These are phyloP conservation scores for Penicillium hesseltinei DNA, from an alignment of 2,329 filamentous ascomycete species.

Conservation along the genomic window DNA sequence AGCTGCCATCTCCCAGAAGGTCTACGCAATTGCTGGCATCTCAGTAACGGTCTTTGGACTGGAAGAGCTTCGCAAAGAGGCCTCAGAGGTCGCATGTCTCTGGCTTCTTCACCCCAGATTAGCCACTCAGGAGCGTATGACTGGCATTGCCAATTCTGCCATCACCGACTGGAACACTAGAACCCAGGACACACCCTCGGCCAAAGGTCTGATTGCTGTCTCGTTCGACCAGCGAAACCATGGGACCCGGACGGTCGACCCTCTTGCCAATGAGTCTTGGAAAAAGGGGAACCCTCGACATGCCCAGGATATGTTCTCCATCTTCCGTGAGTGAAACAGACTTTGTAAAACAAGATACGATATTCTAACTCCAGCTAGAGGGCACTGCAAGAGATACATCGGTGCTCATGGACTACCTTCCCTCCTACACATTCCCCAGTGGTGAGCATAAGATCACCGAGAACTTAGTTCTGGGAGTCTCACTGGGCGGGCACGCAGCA, in stretches of 20 bases:
- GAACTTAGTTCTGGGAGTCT: slow-evolving; percentile 77
- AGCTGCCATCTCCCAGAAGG: slow-evolving; percentile 59
- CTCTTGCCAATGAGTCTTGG: slow-evolving; percentile 74
- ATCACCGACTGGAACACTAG: slow-evolving; percentile 66
- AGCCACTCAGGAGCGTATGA: slow-evolving; percentile 70
- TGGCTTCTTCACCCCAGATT: slow-evolving; percentile 87
- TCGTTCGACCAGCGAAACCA: slow-evolving; percentile 94
- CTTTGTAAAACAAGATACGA: background rate
- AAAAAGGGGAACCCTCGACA: slow-evolving; percentile 73
- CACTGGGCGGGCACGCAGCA: slow-evolving; percentile 79
- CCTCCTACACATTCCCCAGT: slow-evolving; percentile 67
- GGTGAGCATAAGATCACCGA: slow-evolving; percentile 50
- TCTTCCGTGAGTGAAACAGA: slow-evolving; percentile 58
- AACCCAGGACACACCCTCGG: slow-evolving; percentile 30
- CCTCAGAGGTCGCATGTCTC: slow-evolving; percentile 67
- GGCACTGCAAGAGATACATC: slow-evolving; percentile 73
- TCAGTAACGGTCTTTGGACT: slow-evolving; percentile 79
- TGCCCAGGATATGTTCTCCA: slow-evolving; percentile 87
- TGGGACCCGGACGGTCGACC: slow-evolving; percentile 67
- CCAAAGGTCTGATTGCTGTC: slow-evolving; percentile 70
- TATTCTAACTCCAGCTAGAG: slow-evolving; percentile 34
- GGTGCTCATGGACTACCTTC: slow-evolving; percentile 72
- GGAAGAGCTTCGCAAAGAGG: slow-evolving; percentile 62
- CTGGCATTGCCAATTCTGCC: slow-evolving; percentile 65
- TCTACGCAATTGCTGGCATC: slow-evolving; percentile 73